Conservation (phyloP, 2,329 filamentous ascomycete genomes). For the Metarhizium brunneum region DNA sequence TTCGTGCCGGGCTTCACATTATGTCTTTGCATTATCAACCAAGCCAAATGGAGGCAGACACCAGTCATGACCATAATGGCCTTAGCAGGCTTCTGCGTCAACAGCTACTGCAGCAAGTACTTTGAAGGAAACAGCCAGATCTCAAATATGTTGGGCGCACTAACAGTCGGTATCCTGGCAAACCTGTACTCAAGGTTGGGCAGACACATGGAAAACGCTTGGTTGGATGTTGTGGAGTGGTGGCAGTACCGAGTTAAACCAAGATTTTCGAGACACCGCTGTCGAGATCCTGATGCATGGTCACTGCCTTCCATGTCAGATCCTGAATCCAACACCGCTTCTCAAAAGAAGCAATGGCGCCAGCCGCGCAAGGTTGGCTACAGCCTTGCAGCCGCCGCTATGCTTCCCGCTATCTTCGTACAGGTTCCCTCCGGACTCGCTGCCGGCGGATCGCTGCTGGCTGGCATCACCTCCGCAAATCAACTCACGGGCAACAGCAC, state of each 20-base stretch:
- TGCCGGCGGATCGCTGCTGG: slow-evolving; percentile 47
- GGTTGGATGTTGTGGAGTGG: slow-evolving; percentile 35
- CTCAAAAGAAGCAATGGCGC: slow-evolving; percentile 14
- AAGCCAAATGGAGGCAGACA: slow-evolving; percentile 70
- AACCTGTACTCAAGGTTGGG: slow-evolving; percentile 70
- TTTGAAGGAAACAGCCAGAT: slow-evolving; percentile 66
- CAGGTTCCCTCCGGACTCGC: slow-evolving; percentile 56
- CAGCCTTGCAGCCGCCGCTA: slow-evolving; percentile 72
- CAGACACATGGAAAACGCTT: slow-evolving; percentile 45
- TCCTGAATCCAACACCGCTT: slow-evolving; percentile 20
- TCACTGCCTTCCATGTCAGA: slow-evolving; percentile 21
- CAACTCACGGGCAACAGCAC: slow-evolving; percentile 37
- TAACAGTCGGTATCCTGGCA: slow-evolving; percentile 67
- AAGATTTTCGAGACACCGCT: slow-evolving; percentile 22
- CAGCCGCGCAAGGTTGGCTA: slow-evolving; percentile 49
- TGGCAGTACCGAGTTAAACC: slow-evolving; percentile 39
- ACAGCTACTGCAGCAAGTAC: slow-evolving; percentile 58
- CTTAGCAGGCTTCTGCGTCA: slow-evolving; percentile 64
- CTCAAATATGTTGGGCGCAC: slow-evolving; percentile 66
- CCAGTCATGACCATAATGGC: slow-evolving; percentile 70
- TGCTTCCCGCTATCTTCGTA: slow-evolving; percentile 79
- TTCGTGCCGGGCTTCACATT: slow-evolving; percentile 69
- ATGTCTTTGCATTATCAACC: slow-evolving; percentile 70
- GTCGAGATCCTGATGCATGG: slow-evolving; percentile 20
- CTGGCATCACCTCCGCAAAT: slow-evolving; percentile 48